Base-by-base conservation (phyloP, 805 yeast species). In the Yarrowia sp. region DNA sequence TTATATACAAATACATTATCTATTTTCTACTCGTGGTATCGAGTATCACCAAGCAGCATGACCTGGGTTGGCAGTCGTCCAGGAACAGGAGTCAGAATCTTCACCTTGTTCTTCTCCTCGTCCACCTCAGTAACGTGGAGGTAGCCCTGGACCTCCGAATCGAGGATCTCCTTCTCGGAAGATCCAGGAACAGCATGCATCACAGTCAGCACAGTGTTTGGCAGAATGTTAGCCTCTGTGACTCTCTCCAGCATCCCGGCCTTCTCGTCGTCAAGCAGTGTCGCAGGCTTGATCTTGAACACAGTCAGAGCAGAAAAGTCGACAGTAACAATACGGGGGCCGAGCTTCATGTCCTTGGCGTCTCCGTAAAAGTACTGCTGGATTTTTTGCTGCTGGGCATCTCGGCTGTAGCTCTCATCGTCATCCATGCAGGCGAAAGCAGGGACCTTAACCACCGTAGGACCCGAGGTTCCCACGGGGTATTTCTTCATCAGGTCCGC, bases 291-390 rank as follows among this genome's bases (percentile, higher is more conserved):
- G 56, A 76, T 65, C 21, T 73, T 53, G 75, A 83, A 86, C 1
- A 90, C 83, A 1, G 79, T 75, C 9, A 89, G 74, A 62, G 84
- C 87, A 14, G 80, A 78, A 62, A 81, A 77, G 68, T 84, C 90
- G 2, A 85, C 84, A 21, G 91, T 90, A 1, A 90, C 82, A 5
- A 96, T 88, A 72, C 85, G 92, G 2, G 99, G 98, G 18, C 96
- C 86, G 60, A 94, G 78, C 7, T 41, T 41, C n/a, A 68, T 65
- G 4, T 83, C 80, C 46, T 79, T 79, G 18, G 79, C 74, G 6
- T 81, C 81, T 2, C 99, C 99, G 70, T 94, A 90, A 69, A 94
- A 94, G 72, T 94, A 94, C 69, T 92, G 96, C 70, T 84, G 84
- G 61, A 93, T 90, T 5, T 86, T 77, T 41, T 83, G 80, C 68